A percentile compares a stretch with the other conserved stretches of the same genome.
phyloP scores from a whole-genome alignment of 345 rosid species.

The Capsella bursapastoris region DNA sequence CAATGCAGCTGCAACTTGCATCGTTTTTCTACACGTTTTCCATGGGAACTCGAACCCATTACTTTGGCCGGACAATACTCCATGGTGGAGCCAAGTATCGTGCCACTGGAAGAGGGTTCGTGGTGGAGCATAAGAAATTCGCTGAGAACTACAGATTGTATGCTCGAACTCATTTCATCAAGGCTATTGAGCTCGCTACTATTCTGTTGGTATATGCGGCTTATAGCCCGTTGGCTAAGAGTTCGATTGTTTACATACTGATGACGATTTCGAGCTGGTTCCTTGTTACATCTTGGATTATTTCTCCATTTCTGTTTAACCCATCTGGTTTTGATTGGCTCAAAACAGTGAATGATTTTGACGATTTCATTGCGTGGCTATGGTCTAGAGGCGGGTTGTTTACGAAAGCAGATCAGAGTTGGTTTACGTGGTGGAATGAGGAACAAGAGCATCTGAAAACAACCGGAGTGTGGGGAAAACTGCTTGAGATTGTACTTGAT shows the following conservation, averaged over 20 bases:
- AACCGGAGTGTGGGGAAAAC: conserved; percentile 84
- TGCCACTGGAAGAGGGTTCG: conserved; percentile 97
- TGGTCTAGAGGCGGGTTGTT: conserved; percentile 85
- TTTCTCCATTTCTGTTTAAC: conserved; percentile 87
- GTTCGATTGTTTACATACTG: conserved; percentile 77
- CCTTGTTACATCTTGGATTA: conserved; percentile 76
- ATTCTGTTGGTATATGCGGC: conserved; percentile 83
- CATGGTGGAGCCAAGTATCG: conserved; percentile 99
- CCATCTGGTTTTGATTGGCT: conserved; percentile 98
- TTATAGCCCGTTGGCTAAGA: conserved; percentile 75
- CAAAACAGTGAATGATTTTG: conserved; percentile 87
- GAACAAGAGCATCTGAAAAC: conserved; percentile 90
- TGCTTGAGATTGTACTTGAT: conserved; percentile 74
- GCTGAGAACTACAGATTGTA: conserved; percentile 86
- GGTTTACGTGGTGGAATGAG: conserved; percentile 96
- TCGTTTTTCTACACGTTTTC: conserved; percentile 95
- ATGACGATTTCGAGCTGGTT: conserved; percentile 92
- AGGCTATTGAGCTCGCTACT: conserved; percentile 86
- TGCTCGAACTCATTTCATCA: conserved; percentile 85
- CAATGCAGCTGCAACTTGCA: conserved; percentile 95
- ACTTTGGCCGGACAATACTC: conserved; percentile 92
- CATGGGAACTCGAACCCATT: conserved; percentile 96
- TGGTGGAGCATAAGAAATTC: conserved; percentile 93
- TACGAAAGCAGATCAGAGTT: conserved; percentile 88
- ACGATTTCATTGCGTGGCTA: conserved; percentile 90